Conservation (phyloP, 2,329 filamentous ascomycete genomes). For the Myriosclerotinia curreyana region DNA sequence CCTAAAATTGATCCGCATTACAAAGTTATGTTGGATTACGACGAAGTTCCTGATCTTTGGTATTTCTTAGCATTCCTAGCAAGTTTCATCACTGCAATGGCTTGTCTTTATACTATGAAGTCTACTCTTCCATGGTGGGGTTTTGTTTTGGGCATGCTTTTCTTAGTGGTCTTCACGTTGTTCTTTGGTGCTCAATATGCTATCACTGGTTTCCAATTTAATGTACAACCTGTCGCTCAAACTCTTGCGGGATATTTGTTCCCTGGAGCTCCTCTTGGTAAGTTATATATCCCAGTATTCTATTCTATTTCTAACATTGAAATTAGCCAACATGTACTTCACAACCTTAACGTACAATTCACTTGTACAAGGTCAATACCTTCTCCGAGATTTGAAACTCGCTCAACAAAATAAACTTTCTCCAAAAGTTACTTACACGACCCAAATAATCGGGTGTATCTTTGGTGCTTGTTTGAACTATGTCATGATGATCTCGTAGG, state of each 20-base stretch:
- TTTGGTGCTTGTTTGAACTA: slow-evolving; percentile 50
- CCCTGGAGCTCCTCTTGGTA: slow-evolving; percentile 55
- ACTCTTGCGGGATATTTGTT: slow-evolving; percentile 48
- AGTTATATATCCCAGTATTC: background rate
- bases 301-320: background rate
- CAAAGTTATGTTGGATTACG: slow-evolving; percentile 47
- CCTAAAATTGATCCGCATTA: slow-evolving; percentile 44
- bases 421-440: slow-evolving; percentile 43
- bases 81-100: slow-evolving; percentile 46
- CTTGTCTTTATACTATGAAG: slow-evolving; percentile 53
- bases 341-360: slow-evolving; percentile 63
- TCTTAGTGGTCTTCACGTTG: slow-evolving; percentile 37
- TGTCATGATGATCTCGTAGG: slow-evolving; percentile 56
- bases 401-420: slow-evolving; percentile 49
- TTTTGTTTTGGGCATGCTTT: slow-evolving; percentile 33
- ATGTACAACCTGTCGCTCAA: slow-evolving; percentile 48
- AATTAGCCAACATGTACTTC: slow-evolving; percentile 64
- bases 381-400: slow-evolving; percentile 49
- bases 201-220: slow-evolving; percentile 49
- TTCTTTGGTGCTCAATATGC: slow-evolving; percentile 41
- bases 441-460: slow-evolving; percentile 42
- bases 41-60: slow-evolving; percentile 57
- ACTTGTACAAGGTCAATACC: slow-evolving; percentile 46
- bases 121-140: slow-evolving; percentile 45
- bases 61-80: slow-evolving; percentile 46